Conservation (phyloP, 495 filamentous ascomycete genomes). For the Oleoguttula mirabilis region DNA sequence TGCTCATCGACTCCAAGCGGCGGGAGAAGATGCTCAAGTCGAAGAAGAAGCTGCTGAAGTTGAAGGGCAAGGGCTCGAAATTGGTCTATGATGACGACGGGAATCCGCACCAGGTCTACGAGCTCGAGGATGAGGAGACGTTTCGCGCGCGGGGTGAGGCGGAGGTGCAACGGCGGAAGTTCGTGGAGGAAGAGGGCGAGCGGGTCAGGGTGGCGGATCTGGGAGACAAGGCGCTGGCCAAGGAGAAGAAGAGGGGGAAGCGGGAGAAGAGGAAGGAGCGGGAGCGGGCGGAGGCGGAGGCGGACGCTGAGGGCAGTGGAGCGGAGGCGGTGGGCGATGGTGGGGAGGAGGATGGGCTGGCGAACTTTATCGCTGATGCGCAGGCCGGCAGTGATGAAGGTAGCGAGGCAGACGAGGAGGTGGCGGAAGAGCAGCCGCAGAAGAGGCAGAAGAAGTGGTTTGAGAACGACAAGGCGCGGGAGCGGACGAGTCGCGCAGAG, state of each 20-base stretch:
- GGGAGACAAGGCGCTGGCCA: slow-evolving; percentile 66
- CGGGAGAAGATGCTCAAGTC: slow-evolving; percentile 84
- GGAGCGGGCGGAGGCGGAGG: slow-evolving; percentile 47
- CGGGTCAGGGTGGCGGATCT: slow-evolving; percentile 68
- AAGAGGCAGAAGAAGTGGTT: slow-evolving; percentile 37
- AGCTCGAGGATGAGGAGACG: slow-evolving; percentile 67
- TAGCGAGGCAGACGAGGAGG: slow-evolving; percentile 21
- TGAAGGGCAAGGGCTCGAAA: slow-evolving; percentile 71
- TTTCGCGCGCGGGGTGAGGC: slow-evolving; percentile 65
- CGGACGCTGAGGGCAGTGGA: slow-evolving; percentile 31
- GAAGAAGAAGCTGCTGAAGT: slow-evolving; percentile 75
- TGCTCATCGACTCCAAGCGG: slow-evolving; percentile 84
- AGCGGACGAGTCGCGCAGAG: neutral
- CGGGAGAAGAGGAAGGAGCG: slow-evolving; percentile 70
- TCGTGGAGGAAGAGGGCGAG: slow-evolving; percentile 59
- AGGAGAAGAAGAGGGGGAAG: slow-evolving; percentile 73
- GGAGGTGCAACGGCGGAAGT: slow-evolving; percentile 59
- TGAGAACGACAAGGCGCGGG: slow-evolving; percentile 21
- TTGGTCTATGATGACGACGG: slow-evolving; percentile 90
- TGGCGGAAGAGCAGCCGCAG: slow-evolving; percentile 14
- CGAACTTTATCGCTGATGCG: slow-evolving; percentile 29
- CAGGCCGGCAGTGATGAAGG: slow-evolving; percentile 34
- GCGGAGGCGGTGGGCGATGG: slow-evolving; percentile 20
- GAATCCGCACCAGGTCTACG: slow-evolving; percentile 68
- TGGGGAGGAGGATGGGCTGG: slow-evolving; percentile 24